Conservation (phyloP, 2,329 filamentous ascomycete species). For the Xylariaceae sp. region DNA sequence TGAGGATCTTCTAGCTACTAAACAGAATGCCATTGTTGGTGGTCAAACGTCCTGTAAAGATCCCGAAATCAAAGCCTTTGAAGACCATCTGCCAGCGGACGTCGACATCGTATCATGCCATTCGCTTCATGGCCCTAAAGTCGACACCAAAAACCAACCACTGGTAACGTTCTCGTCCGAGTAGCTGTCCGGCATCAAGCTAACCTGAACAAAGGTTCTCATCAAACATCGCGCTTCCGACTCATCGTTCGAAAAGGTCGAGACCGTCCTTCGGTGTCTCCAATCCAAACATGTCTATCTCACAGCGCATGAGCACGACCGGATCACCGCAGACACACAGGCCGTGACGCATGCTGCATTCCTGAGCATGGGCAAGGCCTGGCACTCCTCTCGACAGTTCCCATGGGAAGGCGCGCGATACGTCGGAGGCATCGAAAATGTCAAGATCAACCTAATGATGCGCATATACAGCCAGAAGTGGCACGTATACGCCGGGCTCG, state of each 20-base stretch:
- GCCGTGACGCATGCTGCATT: slow-evolving; percentile 97
- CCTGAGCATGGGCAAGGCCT: slow-evolving; percentile 94
- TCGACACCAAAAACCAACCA: slow-evolving; percentile 85
- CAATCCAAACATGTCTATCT: slow-evolving; percentile 83
- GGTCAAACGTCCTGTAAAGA: slow-evolving; percentile 98
- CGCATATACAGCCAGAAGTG: slow-evolving; percentile 98
- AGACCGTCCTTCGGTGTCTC: slow-evolving; percentile 77
- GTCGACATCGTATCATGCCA: slow-evolving; percentile 95
- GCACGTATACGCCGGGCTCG: slow-evolving; percentile 97
- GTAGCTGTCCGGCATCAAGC: no score
- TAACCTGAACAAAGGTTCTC: slow-evolving; percentile 50
- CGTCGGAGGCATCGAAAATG: slow-evolving; percentile 95
- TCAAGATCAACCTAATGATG: slow-evolving; percentile 97
- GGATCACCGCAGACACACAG: slow-evolving; percentile 97
- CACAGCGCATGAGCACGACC: slow-evolving; percentile 82
- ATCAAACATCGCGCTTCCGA: slow-evolving; percentile 89
- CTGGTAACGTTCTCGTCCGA: slow-evolving; percentile 53
- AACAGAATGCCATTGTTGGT: slow-evolving; percentile 89
- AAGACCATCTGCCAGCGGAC: slow-evolving; percentile 79
- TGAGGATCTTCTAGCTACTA: slow-evolving; percentile 64
- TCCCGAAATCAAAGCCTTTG: slow-evolving; percentile 91
- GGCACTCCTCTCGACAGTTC: slow-evolving; percentile 92
- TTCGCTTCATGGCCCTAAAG: slow-evolving; percentile 88
- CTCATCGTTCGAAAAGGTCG: slow-evolving; percentile 71
- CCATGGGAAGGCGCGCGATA: slow-evolving; percentile 97